phyloP scores from a whole-genome alignment of 129 eudicot genomes.

The Logfia minima region DNA sequence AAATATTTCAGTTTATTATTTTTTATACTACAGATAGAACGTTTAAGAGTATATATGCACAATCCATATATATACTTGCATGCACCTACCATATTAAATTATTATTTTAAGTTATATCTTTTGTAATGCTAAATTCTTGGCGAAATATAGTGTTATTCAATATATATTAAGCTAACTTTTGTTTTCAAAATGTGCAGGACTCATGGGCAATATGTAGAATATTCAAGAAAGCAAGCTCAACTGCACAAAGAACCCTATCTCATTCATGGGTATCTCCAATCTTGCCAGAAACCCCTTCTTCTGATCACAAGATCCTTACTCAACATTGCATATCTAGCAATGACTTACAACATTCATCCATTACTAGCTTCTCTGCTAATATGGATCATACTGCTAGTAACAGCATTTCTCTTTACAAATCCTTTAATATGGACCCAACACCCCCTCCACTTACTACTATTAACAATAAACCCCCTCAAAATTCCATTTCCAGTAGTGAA shows the following conservation, averaged over 20 bases:
- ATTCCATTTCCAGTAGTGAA: constrained; percentile 40
- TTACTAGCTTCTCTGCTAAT: constrained; percentile 44
- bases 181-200: constrained; percentile 55
- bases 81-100: background rate
- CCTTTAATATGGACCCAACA: constrained; percentile 40
- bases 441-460: constrained; percentile 30
- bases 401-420: constrained; percentile 38
- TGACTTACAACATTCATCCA: constrained; percentile 41
- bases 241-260: constrained; percentile 67
- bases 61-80: background rate
- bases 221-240: constrained; percentile 88
- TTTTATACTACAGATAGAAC: background rate
- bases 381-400: constrained; percentile 35
- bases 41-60: background rate
- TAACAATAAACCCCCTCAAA: constrained; percentile 35
- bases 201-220: constrained; percentile 98
- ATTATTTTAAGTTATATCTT: no score
- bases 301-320: constrained; percentile 30
- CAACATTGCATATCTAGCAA: constrained; percentile 33
- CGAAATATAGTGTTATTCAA: no score
- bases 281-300: constrained; percentile 38
- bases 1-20: background rate
- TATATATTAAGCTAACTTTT: constrained; percentile 14
- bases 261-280: constrained; percentile 83
- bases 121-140: no score